A percentile compares a stretch with the other conserved stretches of the same genome.
phyloP scores from a whole-genome alignment of 2,329 filamentous ascomycete genomes.

The Botrytis squamosa region DNA sequence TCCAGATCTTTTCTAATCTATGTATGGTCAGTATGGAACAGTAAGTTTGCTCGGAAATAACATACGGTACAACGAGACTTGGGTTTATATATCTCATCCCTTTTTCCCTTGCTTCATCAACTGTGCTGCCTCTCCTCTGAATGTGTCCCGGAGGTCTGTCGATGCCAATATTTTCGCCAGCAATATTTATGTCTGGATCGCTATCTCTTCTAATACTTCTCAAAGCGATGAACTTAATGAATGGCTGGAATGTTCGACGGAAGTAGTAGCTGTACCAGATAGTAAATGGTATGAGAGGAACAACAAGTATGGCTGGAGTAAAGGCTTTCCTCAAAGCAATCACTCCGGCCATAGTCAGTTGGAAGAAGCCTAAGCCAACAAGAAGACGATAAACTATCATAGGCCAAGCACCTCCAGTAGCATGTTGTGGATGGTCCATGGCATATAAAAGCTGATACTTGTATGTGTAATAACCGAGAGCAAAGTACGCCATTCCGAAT shows the following conservation, averaged over 20 bases:
- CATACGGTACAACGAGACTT: slow-evolving; percentile 66
- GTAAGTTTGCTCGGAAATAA: slow-evolving; percentile 28
- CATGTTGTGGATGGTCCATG: slow-evolving; percentile 95
- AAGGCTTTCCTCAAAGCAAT: slow-evolving; percentile 74
- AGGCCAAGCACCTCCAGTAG: slow-evolving; percentile 89
- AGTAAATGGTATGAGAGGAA: slow-evolving; percentile 75
- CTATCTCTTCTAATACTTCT: slow-evolving; percentile 72
- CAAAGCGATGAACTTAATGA: slow-evolving; percentile 90
- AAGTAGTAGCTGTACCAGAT: slow-evolving; percentile 90
- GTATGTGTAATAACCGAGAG: slow-evolving; percentile 83
- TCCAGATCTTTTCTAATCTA: slow-evolving; percentile 70
- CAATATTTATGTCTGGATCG: slow-evolving; percentile 46
- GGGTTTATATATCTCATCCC: slow-evolving; percentile 74
- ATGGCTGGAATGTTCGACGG: slow-evolving; percentile 74
- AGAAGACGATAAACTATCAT: slow-evolving; percentile 95
- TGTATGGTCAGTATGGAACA: slow-evolving; percentile 22
- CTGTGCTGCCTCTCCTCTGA: slow-evolving; percentile 50
- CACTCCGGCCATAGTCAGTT: slow-evolving; percentile 85
- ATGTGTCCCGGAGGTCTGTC: slow-evolving; percentile 30
- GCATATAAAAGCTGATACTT: slow-evolving; percentile 98
- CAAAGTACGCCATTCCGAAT: slow-evolving; percentile 79
- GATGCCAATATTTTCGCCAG: slow-evolving; percentile 42
- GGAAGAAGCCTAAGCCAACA: slow-evolving; percentile 82
- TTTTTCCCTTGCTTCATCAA: slow-evolving; percentile 71
- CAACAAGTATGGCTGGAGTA: slow-evolving; percentile 67